Conservation (phyloP, 192 early-diverging fungal species). For the Paraglomus occultum region DNA sequence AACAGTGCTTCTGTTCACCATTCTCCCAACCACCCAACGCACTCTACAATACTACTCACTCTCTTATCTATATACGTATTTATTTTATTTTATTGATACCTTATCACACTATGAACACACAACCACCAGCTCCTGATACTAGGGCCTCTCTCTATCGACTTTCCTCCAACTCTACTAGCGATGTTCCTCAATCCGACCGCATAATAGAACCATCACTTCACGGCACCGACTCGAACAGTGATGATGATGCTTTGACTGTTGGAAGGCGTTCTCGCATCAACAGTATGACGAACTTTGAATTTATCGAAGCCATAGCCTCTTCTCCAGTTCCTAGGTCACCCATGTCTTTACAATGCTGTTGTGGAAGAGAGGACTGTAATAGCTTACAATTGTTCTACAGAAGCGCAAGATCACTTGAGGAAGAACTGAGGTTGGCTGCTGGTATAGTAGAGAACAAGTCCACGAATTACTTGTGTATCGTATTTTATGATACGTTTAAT, state of each 20-base stretch:
- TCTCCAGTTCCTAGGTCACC: conserved; percentile 19
- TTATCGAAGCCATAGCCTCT: conserved; percentile 13
- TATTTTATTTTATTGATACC: neutral
- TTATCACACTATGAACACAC: neutral
- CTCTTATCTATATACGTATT: neutral
- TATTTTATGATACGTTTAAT: too few species aligned
- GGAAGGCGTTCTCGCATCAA: conserved; percentile 10
- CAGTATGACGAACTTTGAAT: conserved; percentile 15
- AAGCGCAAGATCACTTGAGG: conserved; percentile 34
- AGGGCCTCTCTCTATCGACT: neutral
- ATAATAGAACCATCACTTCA: neutral
- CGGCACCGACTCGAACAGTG: neutral
- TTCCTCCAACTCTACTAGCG: conserved; percentile 6
- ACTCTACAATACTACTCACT: neutral
- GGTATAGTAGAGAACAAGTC: conserved; percentile 25
- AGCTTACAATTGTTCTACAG: conserved; percentile 6
- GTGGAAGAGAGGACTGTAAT: conserved; percentile 27
- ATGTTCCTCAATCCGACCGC: neutral
- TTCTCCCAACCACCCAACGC: conserved; percentile 13
- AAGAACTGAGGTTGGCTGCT: conserved; percentile 41
- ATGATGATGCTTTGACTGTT: conserved; percentile 3
- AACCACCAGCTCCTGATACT: neutral
- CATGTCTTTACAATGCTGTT: conserved; percentile 31
- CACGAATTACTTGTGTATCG: too few species aligned
- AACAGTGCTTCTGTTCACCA: conserved; percentile 20